phyloP scores from a whole-genome alignment of 805 yeast species.

The Ogataea kodamae region DNA sequence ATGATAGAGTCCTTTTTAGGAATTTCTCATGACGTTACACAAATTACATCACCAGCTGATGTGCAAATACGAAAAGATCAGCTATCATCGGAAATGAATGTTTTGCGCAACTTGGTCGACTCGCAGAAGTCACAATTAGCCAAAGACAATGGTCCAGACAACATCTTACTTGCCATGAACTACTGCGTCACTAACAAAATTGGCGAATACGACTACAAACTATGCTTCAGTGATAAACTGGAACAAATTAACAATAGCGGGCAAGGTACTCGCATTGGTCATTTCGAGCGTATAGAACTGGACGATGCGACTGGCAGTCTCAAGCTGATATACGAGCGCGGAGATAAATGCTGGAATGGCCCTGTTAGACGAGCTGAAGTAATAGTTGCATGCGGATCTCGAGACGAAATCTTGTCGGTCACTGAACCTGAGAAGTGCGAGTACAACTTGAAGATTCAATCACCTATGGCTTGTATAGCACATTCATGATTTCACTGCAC shows the following conservation, averaged over 20 bases:
- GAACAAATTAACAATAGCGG: constrained; percentile 51
- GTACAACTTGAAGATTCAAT: constrained; percentile 51
- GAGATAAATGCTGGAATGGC: constrained; percentile 93
- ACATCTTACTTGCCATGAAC: constrained; percentile 55
- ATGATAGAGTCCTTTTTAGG: constrained; percentile 26
- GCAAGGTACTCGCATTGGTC: constrained; percentile 51
- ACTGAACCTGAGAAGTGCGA: constrained; percentile 88
- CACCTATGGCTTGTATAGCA: constrained; percentile 52
- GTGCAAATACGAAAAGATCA: constrained; percentile 10
- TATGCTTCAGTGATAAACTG: constrained; percentile 55
- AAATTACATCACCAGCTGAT: constrained; percentile 7
- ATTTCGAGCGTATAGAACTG: constrained; percentile 20
- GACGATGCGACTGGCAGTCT: constrained; percentile 15
- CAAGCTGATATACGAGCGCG: constrained; percentile 44
- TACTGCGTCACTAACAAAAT: constrained; percentile 44
- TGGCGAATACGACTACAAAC: constrained; percentile 69
- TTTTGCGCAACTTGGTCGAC: constrained; percentile 16
- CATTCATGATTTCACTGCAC: constrained; percentile 47
- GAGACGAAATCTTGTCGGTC: constrained; percentile 55
- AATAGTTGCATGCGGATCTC: constrained; percentile 62
- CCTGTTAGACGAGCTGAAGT: constrained; percentile 73
- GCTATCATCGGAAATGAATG: constrained; percentile 23
- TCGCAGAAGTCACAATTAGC: constrained; percentile 10
- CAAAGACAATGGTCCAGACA: constrained; percentile 54
- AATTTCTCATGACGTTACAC: constrained; percentile 5